Base-by-base conservation (phyloP, 2,329 filamentous ascomycete genomes). In the Diaporthe citriasiana region DNA sequence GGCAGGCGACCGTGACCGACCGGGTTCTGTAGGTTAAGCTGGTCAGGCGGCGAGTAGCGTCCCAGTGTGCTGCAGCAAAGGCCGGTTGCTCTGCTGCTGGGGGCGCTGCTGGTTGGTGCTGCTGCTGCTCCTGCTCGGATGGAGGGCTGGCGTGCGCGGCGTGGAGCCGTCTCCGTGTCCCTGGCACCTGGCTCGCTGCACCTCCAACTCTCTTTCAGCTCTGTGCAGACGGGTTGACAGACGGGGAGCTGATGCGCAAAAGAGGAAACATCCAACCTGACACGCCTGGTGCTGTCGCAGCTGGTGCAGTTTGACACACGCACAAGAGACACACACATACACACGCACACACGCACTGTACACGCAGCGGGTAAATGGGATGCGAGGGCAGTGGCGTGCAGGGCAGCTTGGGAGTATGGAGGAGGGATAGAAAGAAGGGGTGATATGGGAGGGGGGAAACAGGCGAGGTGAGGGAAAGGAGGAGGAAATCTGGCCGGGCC, bases 181-280 rank as follows among this genome's bases (percentile, higher is more conserved):
- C 70, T 71, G 47, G 57, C 70, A 63, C 70, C 50, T 71, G 63
- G 63, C 63, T 38, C 70, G 56, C 56, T 63, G 70, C 70, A 71
- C 70, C 45, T 71, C 45, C 69, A 71, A 60, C 69, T 71, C 55
- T 63, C 56, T 63, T 60, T 71, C 56, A 57, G 70, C 56, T 71
- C 35, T 30, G 45, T 47, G 40, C 56, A 71, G 57, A 45, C 63
- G 56, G 56, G 59, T 63, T 63, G 70, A 60, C 51, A 53, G 56
- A 63, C 42, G 70, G 59, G 70, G 69, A 71, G 70, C 70, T 38
- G 70, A 71, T 63, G 70, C 70, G 56, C 47, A 35, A 45, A 71
- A 25, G 56, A 63, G 56, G 70, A 71, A 63, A 63, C 70, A 63
- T 53, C 35, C 56, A 63, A 63, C 59, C 35, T 71, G 70, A 42